Evolutionary conservation across 768 basidiomycete genomes (phyloP).

Genomic region (Macrolepiota albuminosa): DNA sequence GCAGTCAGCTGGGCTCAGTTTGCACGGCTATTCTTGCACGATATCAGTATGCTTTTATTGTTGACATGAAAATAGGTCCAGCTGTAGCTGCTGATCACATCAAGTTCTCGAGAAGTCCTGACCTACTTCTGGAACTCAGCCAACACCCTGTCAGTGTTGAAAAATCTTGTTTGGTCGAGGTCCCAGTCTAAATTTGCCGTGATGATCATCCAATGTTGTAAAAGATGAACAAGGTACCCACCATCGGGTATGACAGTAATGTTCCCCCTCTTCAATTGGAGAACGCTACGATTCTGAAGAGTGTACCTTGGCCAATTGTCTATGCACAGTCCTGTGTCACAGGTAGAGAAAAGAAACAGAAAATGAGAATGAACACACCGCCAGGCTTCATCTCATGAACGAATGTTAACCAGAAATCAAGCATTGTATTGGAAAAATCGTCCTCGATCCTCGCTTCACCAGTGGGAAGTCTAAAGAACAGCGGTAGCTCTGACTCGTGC

Average conservation of each 20-base stretch:
- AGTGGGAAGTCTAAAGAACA: conserved; percentile 48
- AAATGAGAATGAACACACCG: conserved; percentile 26
- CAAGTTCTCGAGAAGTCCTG: neutral
- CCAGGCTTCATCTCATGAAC: conserved; percentile 53
- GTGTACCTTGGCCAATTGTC: conserved; percentile 45
- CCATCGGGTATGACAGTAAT: conserved; percentile 52
- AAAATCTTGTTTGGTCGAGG: conserved; percentile 36
- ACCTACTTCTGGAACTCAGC: conserved; percentile 42
- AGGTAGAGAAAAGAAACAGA: neutral
- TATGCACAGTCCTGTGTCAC: conserved; percentile 12
- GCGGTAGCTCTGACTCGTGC: conserved; percentile 43
- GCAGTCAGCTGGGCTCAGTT: neutral
- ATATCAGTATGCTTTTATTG: neutral
- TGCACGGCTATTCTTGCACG: neutral
- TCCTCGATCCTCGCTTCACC: conserved; percentile 29
- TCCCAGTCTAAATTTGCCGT: neutral
- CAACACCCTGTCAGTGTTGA: conserved; percentile 35
- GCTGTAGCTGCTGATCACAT: neutral
- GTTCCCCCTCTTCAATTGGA: conserved; percentile 50
- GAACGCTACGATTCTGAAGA: conserved; percentile 26
- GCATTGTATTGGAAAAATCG: conserved; percentile 42
- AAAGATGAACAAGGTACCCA: conserved; percentile 13
- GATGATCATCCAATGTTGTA: neutral
- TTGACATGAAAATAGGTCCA: neutral
- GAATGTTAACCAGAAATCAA: conserved; percentile 54